Evolutionary conservation across 2,329 filamentous ascomycete genomes (phyloP), one percentile per base, ranked within the genome.

Genomic region (Penicillium sp.): DNA sequence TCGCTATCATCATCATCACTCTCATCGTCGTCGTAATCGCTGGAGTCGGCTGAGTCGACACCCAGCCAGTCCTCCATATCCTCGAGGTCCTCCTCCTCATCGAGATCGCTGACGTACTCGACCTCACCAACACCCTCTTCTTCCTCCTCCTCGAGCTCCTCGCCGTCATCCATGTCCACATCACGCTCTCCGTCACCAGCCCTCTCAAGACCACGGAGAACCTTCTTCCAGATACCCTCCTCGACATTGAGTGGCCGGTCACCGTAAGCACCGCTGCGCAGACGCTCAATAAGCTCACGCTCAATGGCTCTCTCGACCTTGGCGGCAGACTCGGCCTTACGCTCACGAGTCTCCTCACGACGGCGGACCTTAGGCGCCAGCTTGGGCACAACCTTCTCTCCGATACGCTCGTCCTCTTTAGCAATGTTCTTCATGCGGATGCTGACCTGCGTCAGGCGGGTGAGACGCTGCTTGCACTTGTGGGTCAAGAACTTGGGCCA

Each of bases 21-120:
- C 7, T 82, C 82, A 13, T 78, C 77, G 5, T 78, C 78, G 33
- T 77, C 77, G 38, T 75, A 71, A 33, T 75, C 76, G 55, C 75
- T 78, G 38, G 79, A 80, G 50, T 81, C 81, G 1, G 76, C 81
- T 59, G 83, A 85, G 57, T 84, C 89, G 60, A 86, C 91, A 67
- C 88, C 92, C 50, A 97, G 81, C 93, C 93, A 97, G 71, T 97
- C 93, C 75, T 97, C 90, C 54, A 97, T 96, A 73, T 97, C 93
- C 75, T 97, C 91, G 50, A 97, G 84, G 70, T 92, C 89, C 53
- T 84, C 86, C 21, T 85, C 84, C 60, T 84, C 91, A 47, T 93
- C 93, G 56, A 96, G 78, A 73, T 97, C 94, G 70, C 90, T 93
- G 58, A 97, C 91, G 69, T 97, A 97, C 79, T 97, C 92, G 47